phyloP scores from a whole-genome alignment of 352 stramenopile genomes.

The Globisporangium carolinianum region DNA sequence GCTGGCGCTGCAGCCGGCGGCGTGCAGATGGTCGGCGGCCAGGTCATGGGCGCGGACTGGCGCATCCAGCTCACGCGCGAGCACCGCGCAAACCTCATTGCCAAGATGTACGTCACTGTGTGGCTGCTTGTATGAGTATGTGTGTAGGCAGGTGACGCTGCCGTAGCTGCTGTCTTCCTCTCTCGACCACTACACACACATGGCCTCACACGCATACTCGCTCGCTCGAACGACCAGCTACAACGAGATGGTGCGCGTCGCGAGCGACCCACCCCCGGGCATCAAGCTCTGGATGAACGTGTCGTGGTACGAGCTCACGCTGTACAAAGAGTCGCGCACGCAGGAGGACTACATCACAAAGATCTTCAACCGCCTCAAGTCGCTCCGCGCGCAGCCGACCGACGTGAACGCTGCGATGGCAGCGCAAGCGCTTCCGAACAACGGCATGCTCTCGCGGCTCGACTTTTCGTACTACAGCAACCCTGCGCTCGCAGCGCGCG shows the following conservation, averaged over 20 bases:
- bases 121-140: slow-evolving; percentile 6
- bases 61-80: slow-evolving; percentile 77
- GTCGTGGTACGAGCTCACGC: slow-evolving; percentile 76
- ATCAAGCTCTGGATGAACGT: slow-evolving; percentile 88
- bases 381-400: slow-evolving; percentile 58
- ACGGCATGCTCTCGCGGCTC: slow-evolving; percentile 62
- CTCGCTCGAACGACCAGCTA: slow-evolving; percentile 29
- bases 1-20: slow-evolving; percentile 2
- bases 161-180: not conserved
- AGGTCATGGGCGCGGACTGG: slow-evolving; percentile 49
- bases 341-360: slow-evolving; percentile 87
- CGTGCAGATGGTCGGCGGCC: slow-evolving; percentile 9
- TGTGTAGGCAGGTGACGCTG: not conserved
- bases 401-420: slow-evolving; percentile 69
- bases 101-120: slow-evolving; percentile 58
- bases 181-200: no score
- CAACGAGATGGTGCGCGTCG: slow-evolving; percentile 81
- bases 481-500: slow-evolving; percentile 39
- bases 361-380: slow-evolving; percentile 81
- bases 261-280: slow-evolving; percentile 62
- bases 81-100: slow-evolving; percentile 77
- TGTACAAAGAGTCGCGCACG: slow-evolving; percentile 79
- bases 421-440: slow-evolving; percentile 53
- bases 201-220: not conserved
- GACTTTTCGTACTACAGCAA: slow-evolving; percentile 78